Conservation (phyloP, 202 grass and related monocot species). For the Setaria viridis region DNA sequence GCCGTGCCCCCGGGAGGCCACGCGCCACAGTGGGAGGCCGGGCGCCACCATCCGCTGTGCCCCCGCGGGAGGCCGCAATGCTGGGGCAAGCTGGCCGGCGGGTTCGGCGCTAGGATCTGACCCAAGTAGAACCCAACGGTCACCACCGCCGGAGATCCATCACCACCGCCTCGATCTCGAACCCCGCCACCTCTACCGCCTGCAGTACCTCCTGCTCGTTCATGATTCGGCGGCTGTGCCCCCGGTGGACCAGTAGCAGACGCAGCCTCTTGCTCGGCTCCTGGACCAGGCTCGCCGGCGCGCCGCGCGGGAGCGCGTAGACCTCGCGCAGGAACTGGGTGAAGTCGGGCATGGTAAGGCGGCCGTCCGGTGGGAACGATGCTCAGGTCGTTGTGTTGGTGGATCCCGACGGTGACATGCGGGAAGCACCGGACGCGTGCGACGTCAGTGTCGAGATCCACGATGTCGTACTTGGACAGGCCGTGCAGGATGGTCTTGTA, state of each 20-base stretch:
- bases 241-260: conserved; percentile 64
- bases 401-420: conserved; percentile 58
- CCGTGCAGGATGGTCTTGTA: conserved; percentile 5
- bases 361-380: conserved; percentile 49
- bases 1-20: no score
- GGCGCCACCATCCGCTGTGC: no score
- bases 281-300: conserved; percentile 26
- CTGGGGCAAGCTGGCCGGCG: no score
- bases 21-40: no score
- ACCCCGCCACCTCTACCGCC: conserved; percentile 64
- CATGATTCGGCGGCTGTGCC: conserved; percentile 46
- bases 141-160: conserved; percentile 26
- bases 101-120: no score
- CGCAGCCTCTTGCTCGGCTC: conserved; percentile 47
- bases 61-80: no score
- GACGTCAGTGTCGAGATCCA: conserved; percentile 16
- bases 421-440: conserved; percentile 37
- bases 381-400: conserved; percentile 66
- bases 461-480: conserved; percentile 40
- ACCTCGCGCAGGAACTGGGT: conserved; percentile 48
- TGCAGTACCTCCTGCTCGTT: conserved; percentile 58
- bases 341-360: conserved; percentile 74
- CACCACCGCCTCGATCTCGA: conserved; percentile 63
- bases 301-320: conserved; percentile 37
- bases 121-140: no score